These are phyloP conservation scores for Cryptococcus sp. DNA, from an alignment of 1,284 basidiomycete genomes.

Conservation along the genomic window DNA sequence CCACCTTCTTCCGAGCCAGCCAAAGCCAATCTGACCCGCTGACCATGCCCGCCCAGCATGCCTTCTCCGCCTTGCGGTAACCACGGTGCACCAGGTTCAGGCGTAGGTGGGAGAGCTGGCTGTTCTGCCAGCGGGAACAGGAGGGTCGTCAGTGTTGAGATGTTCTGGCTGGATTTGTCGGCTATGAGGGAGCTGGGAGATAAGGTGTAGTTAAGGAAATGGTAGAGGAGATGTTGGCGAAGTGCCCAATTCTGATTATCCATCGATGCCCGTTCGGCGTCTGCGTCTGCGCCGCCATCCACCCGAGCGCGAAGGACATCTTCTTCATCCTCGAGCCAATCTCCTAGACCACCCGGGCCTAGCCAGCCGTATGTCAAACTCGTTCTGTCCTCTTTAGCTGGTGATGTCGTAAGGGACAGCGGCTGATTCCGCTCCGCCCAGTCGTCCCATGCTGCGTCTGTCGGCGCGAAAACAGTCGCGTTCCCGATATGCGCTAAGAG, in stretches of 20 bases:
- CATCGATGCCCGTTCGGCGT: constrained; percentile 16
- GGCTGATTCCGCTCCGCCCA: constrained; percentile 43
- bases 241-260: constrained; percentile 76
- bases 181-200: constrained; percentile 30
- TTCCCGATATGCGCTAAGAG: constrained; percentile 82
- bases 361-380: constrained; percentile 34
- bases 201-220: constrained; percentile 84
- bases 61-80: constrained; percentile 71
- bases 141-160: constrained; percentile 61
- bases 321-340: constrained; percentile 46
- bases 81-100: constrained; percentile 80
- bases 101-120: constrained; percentile 62
- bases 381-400: not conserved
- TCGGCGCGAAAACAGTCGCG: constrained; percentile 90
- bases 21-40: constrained; percentile 69
- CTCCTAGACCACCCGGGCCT: constrained; percentile 29
- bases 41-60: constrained; percentile 76
- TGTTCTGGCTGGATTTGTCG: constrained; percentile 19
- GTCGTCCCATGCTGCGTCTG: constrained; percentile 76
- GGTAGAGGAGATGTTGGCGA: constrained; percentile 91
- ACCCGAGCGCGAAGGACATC: constrained; percentile 14
- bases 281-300: constrained; percentile 27
- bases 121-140: constrained; percentile 64
- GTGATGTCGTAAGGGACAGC: not conserved
- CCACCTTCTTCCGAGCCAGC: constrained; percentile 54